Evolutionary conservation across 2,329 filamentous ascomycete genomes (phyloP).

Genomic region (Chaetomiaceae sp.): DNA sequence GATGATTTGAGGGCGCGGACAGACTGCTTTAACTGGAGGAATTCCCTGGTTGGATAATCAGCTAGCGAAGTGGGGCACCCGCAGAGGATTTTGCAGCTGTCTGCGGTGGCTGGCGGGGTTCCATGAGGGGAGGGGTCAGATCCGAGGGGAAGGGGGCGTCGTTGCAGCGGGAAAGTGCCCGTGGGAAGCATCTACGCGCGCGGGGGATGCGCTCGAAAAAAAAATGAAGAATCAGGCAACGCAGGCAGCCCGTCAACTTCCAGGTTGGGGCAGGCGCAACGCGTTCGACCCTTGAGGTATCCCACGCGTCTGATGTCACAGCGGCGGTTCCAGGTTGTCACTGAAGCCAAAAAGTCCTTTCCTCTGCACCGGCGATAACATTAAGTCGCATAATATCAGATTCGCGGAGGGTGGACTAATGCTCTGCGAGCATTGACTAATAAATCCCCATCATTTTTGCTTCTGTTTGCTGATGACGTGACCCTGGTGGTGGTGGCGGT

Average conservation of each 20-base stretch:
- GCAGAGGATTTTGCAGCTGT: constrained; percentile 16
- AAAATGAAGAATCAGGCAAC: background rate
- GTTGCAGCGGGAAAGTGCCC: constrained; percentile 18
- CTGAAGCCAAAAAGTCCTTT: no score
- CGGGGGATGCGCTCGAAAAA: background rate
- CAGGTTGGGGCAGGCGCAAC: constrained; percentile 4
- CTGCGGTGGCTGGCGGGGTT: constrained; percentile 24
- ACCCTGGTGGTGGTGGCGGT: constrained; percentile 9
- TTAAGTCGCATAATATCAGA: no score
- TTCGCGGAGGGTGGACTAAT: no score
- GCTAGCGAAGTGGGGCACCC: constrained; percentile 34
- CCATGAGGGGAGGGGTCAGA: constrained; percentile 18
- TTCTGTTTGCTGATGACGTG: constrained; percentile 5
- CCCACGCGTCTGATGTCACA: constrained; percentile 4
- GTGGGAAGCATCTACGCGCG: no score
- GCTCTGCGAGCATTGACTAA: background rate
- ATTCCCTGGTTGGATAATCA: constrained; percentile 51
- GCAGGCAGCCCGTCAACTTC: constrained; percentile 6
- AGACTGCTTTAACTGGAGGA: constrained; percentile 37
- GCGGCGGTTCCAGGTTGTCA: no score
- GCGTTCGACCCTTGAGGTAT: background rate
- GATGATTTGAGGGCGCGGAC: constrained; percentile 48
- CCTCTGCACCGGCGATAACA: no score
- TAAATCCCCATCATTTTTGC: background rate
- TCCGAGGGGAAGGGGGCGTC: constrained; percentile 13